A percentile compares a stretch with the other conserved stretches of the same genome.
Evolutionary conservation across 768 basidiomycete genomes (phyloP).

Genomic region (Amanita rimosa): DNA sequence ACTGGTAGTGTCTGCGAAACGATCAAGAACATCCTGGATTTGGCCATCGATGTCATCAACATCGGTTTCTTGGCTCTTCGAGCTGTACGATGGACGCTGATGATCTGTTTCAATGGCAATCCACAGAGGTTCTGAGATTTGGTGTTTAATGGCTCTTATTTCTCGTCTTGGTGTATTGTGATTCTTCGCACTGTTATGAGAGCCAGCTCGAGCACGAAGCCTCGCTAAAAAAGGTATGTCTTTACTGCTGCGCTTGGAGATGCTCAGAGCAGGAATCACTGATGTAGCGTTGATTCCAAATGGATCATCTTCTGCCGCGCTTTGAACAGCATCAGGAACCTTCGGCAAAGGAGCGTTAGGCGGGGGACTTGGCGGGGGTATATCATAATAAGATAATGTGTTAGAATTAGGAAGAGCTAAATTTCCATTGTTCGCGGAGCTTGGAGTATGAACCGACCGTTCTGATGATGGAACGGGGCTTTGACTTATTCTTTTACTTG

Average conservation of each 20-base stretch:
- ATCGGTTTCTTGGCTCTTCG: slow-evolving; percentile 13
- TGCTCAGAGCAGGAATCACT: slow-evolving; percentile 1
- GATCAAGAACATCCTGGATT: slow-evolving; percentile 25
- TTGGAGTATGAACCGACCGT: slow-evolving; percentile 22
- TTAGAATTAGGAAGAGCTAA: slow-evolving; percentile 23
- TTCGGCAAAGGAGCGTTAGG: slow-evolving; percentile 33
- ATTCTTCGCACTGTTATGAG: background rate
- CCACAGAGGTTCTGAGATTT: slow-evolving; percentile 7
- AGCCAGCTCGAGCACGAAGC: background rate
- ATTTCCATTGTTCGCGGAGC: background rate
- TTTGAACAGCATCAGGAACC: slow-evolving; percentile 12
- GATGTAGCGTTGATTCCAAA: slow-evolving; percentile 3
- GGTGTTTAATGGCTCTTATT: slow-evolving; percentile 7
- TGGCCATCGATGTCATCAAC: slow-evolving; percentile 12
- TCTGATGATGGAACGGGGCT: slow-evolving; percentile 13
- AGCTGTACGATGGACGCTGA: slow-evolving; percentile 14
- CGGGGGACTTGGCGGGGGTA: slow-evolving; percentile 41
- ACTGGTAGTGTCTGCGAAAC: slow-evolving; percentile 14
- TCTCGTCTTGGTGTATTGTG: slow-evolving; percentile 1
- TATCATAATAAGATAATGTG: slow-evolving; percentile 33
- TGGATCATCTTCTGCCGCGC: background rate
- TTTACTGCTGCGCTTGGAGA: slow-evolving; percentile 22
- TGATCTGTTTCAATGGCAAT: background rate
- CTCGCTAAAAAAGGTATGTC: slow-evolving; percentile 26
- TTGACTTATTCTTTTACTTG: background rate